Evolutionary conservation across 2,329 filamentous ascomycete species (phyloP), one percentile per base, ranked within the genome.

Genomic region (Amylocarpus encephaloides): DNA sequence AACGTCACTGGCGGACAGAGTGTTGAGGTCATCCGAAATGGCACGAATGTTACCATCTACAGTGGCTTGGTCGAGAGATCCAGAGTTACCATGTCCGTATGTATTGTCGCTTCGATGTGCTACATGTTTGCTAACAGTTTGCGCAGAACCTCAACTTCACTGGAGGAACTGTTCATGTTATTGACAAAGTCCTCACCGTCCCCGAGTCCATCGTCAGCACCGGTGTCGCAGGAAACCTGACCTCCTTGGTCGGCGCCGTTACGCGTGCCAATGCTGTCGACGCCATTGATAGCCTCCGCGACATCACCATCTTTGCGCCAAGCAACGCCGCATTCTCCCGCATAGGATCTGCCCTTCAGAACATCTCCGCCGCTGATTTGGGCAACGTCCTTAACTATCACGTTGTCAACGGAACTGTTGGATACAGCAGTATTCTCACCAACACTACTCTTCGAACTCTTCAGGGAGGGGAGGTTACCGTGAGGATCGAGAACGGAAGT

Each of bases 1-100:
- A 76, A 75, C 55, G 73, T 78, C 19, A 73, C 73, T 2, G 66
- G 65, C 36, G 75, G 75, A 2, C 75, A 77, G 55, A 68, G 70
- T 44, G 67, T 78, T 34, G 53, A 56, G 40, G 52, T 29, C 15
- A 60, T 73, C 52, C 64, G 69, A 55, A 69, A 70, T 57, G 70
- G 73, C 49, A 61, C 66, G 11, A 63, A 70, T 54, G 60, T 62
- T 7, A 63, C 71, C 38, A 62, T 71, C 39, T 65, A 69, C 42
- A 56, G 59, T 6, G 59, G 64, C 16, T 58, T 69, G 43, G 51
- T 55, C 12, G 49, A 41, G 34, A 55, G 52, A 43, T 58, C 59
- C 42, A 54, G 34, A 1, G 57, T 62, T 11, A 43, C 51, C 6
- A 64, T 59, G 5, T 52, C 62, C 15, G 67, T 59, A 53, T 26